Conservation (phyloP, 495 filamentous ascomycete species). For the Penicillium ucsense region DNA sequence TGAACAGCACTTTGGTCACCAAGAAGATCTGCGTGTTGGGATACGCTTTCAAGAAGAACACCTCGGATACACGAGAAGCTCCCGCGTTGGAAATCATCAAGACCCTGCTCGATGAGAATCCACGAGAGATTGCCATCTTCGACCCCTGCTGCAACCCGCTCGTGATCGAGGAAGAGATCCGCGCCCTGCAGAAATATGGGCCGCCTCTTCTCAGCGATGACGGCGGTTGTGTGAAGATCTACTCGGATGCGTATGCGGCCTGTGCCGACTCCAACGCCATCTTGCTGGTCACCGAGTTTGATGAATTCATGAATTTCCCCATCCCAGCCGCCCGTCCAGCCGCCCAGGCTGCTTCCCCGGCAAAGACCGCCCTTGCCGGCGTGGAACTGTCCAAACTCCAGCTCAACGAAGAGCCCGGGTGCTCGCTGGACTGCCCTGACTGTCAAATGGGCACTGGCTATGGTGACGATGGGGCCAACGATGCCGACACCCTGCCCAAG, state of each 20-base stretch:
- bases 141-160: slow-evolving; percentile 52
- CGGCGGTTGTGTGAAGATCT: slow-evolving; percentile 17
- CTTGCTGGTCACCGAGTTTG: slow-evolving; percentile 23
- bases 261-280: slow-evolving; percentile 23
- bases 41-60: slow-evolving; percentile 72
- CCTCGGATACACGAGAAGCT: slow-evolving; percentile 61
- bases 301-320: slow-evolving; percentile 13
- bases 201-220: slow-evolving; percentile 3
- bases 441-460: slow-evolving; percentile 9
- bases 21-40: slow-evolving; percentile 67
- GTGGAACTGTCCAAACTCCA: neutral
- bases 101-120: slow-evolving; percentile 49
- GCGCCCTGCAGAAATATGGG: neutral
- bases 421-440: slow-evolving; percentile 16
- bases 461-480: neutral
- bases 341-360: neutral
- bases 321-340: neutral
- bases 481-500: slow-evolving; percentile 1
- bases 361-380: neutral
- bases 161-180: slow-evolving; percentile 27
- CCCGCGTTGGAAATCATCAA: slow-evolving; percentile 57
- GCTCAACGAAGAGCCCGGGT: slow-evolving; percentile 10
- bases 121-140: slow-evolving; percentile 51
- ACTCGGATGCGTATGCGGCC: slow-evolving; percentile 25
- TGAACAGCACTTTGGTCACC: slow-evolving; percentile 55